Percentiles rank a stretch among this genome's conserved stretches.
Conservation (phyloP, 2,329 filamentous ascomycete species). For the Tolypocladium tundrense region DNA sequence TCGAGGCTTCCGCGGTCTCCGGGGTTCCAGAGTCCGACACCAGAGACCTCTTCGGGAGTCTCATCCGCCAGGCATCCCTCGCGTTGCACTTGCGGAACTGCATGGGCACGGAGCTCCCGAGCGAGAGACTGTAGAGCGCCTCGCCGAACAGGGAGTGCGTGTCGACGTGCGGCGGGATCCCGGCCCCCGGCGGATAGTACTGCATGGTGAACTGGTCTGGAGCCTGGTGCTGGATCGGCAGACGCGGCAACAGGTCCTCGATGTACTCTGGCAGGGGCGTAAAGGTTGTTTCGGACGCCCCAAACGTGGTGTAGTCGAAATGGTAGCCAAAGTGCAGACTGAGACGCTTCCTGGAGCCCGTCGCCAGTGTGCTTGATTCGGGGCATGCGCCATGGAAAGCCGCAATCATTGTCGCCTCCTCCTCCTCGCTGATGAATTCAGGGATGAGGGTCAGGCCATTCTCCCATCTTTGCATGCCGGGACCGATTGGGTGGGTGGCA, state of each 20-base stretch:
- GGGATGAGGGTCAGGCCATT: not conserved
- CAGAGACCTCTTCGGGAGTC: not conserved
- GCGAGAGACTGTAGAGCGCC: constrained; percentile 3
- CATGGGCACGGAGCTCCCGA: constrained; percentile 1
- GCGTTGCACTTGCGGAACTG: constrained; percentile 1
- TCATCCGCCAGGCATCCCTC: not conserved
- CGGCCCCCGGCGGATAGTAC: constrained; percentile 48
- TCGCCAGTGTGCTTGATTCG: not conserved
- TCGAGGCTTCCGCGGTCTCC: not conserved
- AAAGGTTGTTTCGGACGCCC: constrained; percentile 36
- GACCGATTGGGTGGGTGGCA: not conserved
- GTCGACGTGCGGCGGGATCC: constrained; percentile 52
- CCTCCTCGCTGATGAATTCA: not conserved
- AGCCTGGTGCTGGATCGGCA: constrained; percentile 24
- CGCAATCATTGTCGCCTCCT: not conserved
- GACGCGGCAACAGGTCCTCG: constrained; percentile 31
- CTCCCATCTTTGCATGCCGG: not conserved
- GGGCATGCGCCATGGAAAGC: not conserved
- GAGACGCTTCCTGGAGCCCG: not conserved
- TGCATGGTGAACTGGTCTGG: constrained; percentile 51
- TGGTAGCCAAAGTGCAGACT: constrained; percentile 41
- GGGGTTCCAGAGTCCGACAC: not conserved
- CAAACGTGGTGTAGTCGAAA: constrained; percentile 49
- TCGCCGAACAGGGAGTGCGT: constrained; percentile 28
- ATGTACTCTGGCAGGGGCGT: constrained; percentile 42